Conservation (phyloP, 2,329 filamentous ascomycete genomes). For the Dissoconium aciculare region DNA sequence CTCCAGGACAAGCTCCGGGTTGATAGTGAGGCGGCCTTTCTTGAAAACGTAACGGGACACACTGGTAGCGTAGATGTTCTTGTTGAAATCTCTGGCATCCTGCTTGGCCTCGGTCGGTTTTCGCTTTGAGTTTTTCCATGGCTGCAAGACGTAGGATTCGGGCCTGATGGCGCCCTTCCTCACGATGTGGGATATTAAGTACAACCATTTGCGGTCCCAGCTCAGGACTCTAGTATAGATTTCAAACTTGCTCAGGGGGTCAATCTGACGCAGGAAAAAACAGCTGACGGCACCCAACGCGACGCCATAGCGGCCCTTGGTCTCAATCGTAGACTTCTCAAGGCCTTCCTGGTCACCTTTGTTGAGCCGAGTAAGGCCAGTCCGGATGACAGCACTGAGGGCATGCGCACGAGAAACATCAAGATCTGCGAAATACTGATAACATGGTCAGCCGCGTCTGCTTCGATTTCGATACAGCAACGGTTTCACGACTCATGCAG, state of each 20-base stretch:
- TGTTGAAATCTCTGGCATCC: constrained; percentile 25
- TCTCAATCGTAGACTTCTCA: constrained; percentile 15
- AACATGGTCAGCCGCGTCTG: no score
- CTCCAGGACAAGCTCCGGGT: constrained; percentile 61
- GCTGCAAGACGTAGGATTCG: constrained; percentile 30
- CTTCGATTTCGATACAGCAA: neutral
- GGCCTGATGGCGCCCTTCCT: constrained; percentile 31
- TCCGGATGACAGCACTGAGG: constrained; percentile 41
- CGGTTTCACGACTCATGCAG: neutral
- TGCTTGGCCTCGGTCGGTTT: constrained; percentile 12
- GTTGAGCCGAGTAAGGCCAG: constrained; percentile 27
- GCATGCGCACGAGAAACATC: constrained; percentile 72
- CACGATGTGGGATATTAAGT: constrained; percentile 34
- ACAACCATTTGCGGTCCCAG: constrained; percentile 39
- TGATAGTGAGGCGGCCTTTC: constrained; percentile 56
- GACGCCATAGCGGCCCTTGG: constrained; percentile 24
- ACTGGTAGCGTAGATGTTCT: constrained; percentile 35
- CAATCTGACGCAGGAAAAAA: constrained; percentile 34
- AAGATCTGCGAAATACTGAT: constrained; percentile 67
- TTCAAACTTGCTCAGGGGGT: constrained; percentile 31
- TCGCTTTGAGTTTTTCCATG: constrained; percentile 26
- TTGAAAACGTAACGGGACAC: constrained; percentile 38
- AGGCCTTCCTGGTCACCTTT: constrained; percentile 23
- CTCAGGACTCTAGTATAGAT: constrained; percentile 34
- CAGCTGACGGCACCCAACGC: constrained; percentile 35